Base-by-base conservation (phyloP, 768 basidiomycete species). In the Lyophyllum shimeji region DNA sequence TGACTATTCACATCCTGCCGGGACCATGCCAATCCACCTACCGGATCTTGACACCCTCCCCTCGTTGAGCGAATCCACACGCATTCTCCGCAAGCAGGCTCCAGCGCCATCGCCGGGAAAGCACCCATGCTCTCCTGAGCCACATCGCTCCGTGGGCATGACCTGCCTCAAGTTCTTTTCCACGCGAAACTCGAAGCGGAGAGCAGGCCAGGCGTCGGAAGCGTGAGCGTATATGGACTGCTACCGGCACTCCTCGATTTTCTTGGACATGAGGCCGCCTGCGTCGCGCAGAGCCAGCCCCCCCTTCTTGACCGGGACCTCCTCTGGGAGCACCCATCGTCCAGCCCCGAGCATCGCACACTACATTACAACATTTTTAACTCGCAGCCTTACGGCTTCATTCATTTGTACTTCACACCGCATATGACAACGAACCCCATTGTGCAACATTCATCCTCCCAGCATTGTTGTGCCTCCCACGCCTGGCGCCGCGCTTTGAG, bases 91-190 rank as follows among this genome's bases (percentile, higher is more conserved):
- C 21, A 61, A 52, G 43, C 60, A 43, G 13, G 48, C 53, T 12
- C 55, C 25, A 29, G 46, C 47, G 6, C 56, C 58, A 18, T 27
- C 51, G 18, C 43, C 27, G 33, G 12, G n/a, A 1, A 43, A 50
- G 33, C 31, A 21, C 50, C 37, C 43, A 39, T 27, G 44, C 29
- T 27, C 48, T 7, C 57, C 68, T 48, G 65, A 69, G 46, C 71
- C 67, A 52, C 69, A 65, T 53, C 69, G 65, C 53, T 62, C 65
- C 46, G 63, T 73, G 39, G 73, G 76, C 52, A 75, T 85, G 66
- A 78, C 80, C 0, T 82, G 80, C 63, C 70, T 82, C 58, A 74
- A 71, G 46, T 80, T 82, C 62, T 76, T 84, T 59, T 71, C 79
- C 37, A 60, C 80, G 37, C 79, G 74, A 57, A 76, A 73, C 55